Conservation (phyloP, 1,139 yeast species). For the Zygoascus sp. region DNA sequence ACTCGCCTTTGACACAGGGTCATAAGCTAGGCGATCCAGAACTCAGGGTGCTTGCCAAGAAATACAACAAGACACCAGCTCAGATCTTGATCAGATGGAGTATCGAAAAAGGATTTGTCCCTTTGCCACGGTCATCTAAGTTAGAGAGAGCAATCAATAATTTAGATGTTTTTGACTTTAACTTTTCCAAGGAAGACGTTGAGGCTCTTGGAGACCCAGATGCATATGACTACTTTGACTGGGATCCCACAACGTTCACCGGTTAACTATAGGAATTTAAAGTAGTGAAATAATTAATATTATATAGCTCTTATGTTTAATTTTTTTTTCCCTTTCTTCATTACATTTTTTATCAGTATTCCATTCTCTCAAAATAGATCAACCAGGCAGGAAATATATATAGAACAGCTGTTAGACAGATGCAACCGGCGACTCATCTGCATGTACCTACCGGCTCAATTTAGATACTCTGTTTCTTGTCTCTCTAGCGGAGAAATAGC, state of each 20-base stretch:
- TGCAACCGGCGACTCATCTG: no score
- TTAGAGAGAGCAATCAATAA: conserved; percentile 45
- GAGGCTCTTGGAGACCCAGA: conserved; percentile 18
- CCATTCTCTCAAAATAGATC: no score
- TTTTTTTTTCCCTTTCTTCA: neutral
- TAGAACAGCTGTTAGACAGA: no score
- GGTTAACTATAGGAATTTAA: no score
- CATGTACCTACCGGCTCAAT: no score
- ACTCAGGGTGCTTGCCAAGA: conserved; percentile 38
- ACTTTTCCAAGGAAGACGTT: conserved; percentile 24
- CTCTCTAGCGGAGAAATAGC: no score
- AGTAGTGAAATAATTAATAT: no score
- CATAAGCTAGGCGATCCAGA: conserved; percentile 49
- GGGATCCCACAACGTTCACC: conserved; percentile 23
- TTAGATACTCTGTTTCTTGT: no score
- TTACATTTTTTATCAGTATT: neutral
- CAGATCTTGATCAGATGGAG: conserved; percentile 46
- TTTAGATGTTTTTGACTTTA: conserved; percentile 47
- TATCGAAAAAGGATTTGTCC: conserved; percentile 45
- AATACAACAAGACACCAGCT: conserved; percentile 39
- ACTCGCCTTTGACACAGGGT: conserved; percentile 67
- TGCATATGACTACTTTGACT: conserved; percentile 21
- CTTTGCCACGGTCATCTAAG: conserved; percentile 64
- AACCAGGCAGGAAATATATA: no score
- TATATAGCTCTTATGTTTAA: neutral